Conservation (phyloP, 2,329 filamentous ascomycete species). For the Penicillium sp. region DNA sequence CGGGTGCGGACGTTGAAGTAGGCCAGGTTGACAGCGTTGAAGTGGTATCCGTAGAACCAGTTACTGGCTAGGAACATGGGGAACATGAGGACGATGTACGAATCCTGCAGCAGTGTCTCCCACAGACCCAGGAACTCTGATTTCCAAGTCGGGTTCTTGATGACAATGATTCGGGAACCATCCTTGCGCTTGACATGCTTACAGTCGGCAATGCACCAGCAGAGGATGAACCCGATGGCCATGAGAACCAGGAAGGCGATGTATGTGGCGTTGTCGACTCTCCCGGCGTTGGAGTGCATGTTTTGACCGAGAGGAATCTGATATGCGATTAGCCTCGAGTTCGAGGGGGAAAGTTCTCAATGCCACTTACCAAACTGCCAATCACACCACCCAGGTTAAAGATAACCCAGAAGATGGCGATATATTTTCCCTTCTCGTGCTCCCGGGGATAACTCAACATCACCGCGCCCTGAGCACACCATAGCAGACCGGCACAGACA, state of each 20-base stretch:
- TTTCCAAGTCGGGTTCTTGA: slow-evolving; percentile 87
- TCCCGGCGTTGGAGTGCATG: slow-evolving; percentile 42
- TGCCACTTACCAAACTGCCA: slow-evolving; percentile 63
- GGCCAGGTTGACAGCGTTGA: slow-evolving; percentile 70
- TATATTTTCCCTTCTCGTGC: slow-evolving; percentile 80
- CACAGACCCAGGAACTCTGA: slow-evolving; percentile 75
- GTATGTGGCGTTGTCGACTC: slow-evolving; percentile 73
- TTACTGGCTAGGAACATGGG: slow-evolving; percentile 81
- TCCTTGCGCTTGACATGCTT: slow-evolving; percentile 72
- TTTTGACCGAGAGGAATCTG: slow-evolving; percentile 51
- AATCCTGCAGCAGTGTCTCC: slow-evolving; percentile 69
- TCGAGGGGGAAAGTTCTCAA: no score
- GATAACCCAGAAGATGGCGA: slow-evolving; percentile 91
- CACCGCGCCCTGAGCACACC: slow-evolving; percentile 54
- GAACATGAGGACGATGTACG: slow-evolving; percentile 74
- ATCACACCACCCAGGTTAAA: slow-evolving; percentile 92
- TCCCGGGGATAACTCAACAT: slow-evolving; percentile 84
- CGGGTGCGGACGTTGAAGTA: slow-evolving; percentile 74
- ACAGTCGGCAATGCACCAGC: slow-evolving; percentile 70
- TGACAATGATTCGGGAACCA: slow-evolving; percentile 77
- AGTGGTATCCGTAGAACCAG: slow-evolving; percentile 79
- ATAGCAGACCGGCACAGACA: slow-evolving; percentile 51
- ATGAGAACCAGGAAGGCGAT: slow-evolving; percentile 86
- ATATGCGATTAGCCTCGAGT: neutral
- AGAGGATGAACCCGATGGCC: slow-evolving; percentile 67